These are phyloP conservation scores for Collybia sordida DNA, from an alignment of 768 basidiomycete genomes.

Conservation along the genomic window DNA sequence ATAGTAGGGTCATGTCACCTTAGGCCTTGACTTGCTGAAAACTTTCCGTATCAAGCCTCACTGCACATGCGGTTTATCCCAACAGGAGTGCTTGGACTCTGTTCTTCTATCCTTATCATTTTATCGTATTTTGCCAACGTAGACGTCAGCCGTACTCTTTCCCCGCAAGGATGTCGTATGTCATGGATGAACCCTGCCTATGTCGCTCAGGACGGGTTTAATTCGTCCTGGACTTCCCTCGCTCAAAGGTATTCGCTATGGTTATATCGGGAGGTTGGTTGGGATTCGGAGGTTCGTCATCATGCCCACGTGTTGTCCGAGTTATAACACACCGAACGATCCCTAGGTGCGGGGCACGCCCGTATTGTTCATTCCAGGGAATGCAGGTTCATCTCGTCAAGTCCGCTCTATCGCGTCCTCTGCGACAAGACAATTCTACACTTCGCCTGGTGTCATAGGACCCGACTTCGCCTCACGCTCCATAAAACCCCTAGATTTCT, in stretches of 20 bases:
- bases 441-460: slow-evolving; percentile 55
- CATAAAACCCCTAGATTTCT: slow-evolving; percentile 76
- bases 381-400: slow-evolving; percentile 93
- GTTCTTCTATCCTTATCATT: slow-evolving; percentile 30
- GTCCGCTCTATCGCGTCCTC: slow-evolving; percentile 94
- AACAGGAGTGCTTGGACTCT: slow-evolving; percentile 33
- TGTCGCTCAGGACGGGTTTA: slow-evolving; percentile 65
- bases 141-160: slow-evolving; percentile 51
- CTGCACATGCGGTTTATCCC: slow-evolving; percentile 24
- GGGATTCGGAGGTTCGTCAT: slow-evolving; percentile 66
- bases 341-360: slow-evolving; percentile 55
- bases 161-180: slow-evolving; percentile 94
- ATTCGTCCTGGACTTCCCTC: slow-evolving; percentile 69
- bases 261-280: slow-evolving; percentile 87
- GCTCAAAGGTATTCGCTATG: slow-evolving; percentile 79
- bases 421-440: slow-evolving; percentile 77
- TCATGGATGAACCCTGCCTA: slow-evolving; percentile 96
- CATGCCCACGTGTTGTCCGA: not conserved
- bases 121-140: slow-evolving; percentile 42
- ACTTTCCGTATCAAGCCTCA: not conserved
- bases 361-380: slow-evolving; percentile 96
- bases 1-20: not conserved
- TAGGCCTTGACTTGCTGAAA: not conserved
- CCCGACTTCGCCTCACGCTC: slow-evolving; percentile 48
- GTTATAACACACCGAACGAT: not conserved